Conservation (phyloP, 495 filamentous ascomycete species). For the Hyphodiscus hymeniophilus region DNA sequence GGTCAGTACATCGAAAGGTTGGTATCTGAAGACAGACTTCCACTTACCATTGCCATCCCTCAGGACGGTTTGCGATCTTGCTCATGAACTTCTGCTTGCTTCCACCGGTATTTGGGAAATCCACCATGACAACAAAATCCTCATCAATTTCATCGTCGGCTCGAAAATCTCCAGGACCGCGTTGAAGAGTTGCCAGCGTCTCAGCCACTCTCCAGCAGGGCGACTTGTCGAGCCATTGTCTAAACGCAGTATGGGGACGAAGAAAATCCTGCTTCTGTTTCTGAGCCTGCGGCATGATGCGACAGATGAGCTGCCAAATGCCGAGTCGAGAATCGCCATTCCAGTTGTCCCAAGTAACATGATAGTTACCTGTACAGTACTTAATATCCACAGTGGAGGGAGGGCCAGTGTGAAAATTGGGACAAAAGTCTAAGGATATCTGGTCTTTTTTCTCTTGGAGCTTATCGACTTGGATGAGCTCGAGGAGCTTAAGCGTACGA, state of each 20-base stretch:
- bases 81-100: neutral
- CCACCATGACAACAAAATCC: constrained; percentile 3
- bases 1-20: neutral
- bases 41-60: constrained; percentile 12
- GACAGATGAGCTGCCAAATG: constrained; percentile 10
- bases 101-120: constrained; percentile 3
- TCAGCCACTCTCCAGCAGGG: constrained; percentile 11
- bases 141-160: neutral
- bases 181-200: constrained; percentile 7
- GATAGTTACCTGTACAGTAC: constrained; percentile 10
- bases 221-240: constrained; percentile 14
- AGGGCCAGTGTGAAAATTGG: constrained; percentile 14
- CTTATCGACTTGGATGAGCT: constrained; percentile 14
- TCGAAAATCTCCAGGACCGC: neutral
- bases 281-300: constrained; percentile 1
- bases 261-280: constrained; percentile 7
- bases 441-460: constrained; percentile 7
- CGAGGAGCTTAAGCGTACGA: constrained; percentile 8
- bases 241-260: constrained; percentile 4
- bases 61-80: neutral
- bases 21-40: neutral
- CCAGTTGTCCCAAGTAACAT: constrained; percentile 19
- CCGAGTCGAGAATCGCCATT: constrained; percentile 6
- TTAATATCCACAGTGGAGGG: neutral
- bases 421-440: constrained; percentile 15